Conservation (phyloP, 2,329 filamentous ascomycete genomes). For the Pseudocercospora pini-densiflorae region DNA sequence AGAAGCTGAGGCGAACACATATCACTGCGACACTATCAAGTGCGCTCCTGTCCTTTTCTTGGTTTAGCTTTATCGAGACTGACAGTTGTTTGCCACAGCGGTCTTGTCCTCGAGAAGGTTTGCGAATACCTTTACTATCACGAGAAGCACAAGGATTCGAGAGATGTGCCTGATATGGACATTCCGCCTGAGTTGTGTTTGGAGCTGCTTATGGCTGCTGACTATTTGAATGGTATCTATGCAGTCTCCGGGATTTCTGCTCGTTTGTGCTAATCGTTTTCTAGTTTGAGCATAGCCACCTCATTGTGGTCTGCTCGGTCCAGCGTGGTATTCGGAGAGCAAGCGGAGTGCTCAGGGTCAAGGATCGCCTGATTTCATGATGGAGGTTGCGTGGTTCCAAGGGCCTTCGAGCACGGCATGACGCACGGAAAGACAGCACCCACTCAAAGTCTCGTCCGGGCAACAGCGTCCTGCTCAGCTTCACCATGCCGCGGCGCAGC, state of each 20-base stretch:
- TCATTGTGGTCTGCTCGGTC: not conserved
- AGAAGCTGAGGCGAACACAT: constrained; percentile 68
- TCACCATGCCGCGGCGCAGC: not conserved
- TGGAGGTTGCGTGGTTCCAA: too few relatives aligned
- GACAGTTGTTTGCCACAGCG: constrained; percentile 55
- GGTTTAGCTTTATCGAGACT: not conserved
- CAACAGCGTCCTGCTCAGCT: not conserved
- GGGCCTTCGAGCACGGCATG: too few relatives aligned
- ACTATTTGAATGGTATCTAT: constrained; percentile 69
- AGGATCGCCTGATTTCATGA: not conserved
- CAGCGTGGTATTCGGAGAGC: not conserved
- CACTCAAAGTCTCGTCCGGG: not conserved
- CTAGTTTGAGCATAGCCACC: not conserved
- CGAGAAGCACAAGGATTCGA: constrained; percentile 70
- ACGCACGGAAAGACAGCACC: too few relatives aligned
- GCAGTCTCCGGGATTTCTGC: not conserved
- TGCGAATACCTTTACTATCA: constrained; percentile 85
- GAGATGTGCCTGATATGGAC: constrained; percentile 79
- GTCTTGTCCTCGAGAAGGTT: constrained; percentile 76
- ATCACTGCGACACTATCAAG: constrained; percentile 75
- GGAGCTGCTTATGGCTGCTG: constrained; percentile 76
- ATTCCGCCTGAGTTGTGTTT: constrained; percentile 78
- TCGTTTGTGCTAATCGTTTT: not conserved
- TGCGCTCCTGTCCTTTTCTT: constrained; percentile 48
- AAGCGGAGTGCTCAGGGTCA: not conserved